Conservation (phyloP, 2,329 filamentous ascomycete species). For the Verticillium nubilum region DNA sequence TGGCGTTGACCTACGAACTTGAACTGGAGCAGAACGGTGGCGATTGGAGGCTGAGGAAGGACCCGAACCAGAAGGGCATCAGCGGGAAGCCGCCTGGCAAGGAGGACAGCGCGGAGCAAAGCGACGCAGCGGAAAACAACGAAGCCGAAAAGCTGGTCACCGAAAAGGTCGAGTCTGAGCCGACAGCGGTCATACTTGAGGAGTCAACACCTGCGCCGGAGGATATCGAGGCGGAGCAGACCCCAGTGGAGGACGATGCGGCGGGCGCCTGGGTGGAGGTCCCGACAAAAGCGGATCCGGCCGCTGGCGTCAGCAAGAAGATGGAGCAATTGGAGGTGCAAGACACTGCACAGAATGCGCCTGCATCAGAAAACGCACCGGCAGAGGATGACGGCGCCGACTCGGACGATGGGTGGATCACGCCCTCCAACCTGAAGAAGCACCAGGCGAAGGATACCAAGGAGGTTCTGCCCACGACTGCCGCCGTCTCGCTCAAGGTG, state of each 20-base stretch:
- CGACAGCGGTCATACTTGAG: conserved; percentile 9
- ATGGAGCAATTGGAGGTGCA: conserved; percentile 12
- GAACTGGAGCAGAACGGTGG: conserved; percentile 88
- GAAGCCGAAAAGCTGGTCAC: neutral
- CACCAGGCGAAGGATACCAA: conserved; percentile 64
- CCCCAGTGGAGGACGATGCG: conserved; percentile 6
- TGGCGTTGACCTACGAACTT: conserved; percentile 90
- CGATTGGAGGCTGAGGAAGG: conserved; percentile 75
- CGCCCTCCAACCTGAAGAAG: conserved; percentile 83
- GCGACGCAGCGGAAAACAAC: neutral
- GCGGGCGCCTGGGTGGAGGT: neutral
- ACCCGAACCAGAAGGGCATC: conserved; percentile 71
- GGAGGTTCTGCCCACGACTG: conserved; percentile 27
- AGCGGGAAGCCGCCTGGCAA: conserved; percentile 61
- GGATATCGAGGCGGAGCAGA: neutral
- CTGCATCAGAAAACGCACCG: conserved; percentile 7
- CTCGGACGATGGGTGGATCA: conserved; percentile 82
- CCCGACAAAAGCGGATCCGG: neutral
- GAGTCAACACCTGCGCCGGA: conserved; percentile 6
- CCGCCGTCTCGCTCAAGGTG: conserved; percentile 65
- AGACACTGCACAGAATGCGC: conserved; percentile 6
- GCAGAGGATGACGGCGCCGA: conserved; percentile 35
- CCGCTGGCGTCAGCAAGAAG: neutral
- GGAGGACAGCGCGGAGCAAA: conserved; percentile 16
- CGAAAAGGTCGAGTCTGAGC: conserved; percentile 6